Evolutionary conservation across 345 rosid species (phyloP), one percentile per base, ranked within the genome.

Genomic region (Dipteronia dyeriana): DNA sequence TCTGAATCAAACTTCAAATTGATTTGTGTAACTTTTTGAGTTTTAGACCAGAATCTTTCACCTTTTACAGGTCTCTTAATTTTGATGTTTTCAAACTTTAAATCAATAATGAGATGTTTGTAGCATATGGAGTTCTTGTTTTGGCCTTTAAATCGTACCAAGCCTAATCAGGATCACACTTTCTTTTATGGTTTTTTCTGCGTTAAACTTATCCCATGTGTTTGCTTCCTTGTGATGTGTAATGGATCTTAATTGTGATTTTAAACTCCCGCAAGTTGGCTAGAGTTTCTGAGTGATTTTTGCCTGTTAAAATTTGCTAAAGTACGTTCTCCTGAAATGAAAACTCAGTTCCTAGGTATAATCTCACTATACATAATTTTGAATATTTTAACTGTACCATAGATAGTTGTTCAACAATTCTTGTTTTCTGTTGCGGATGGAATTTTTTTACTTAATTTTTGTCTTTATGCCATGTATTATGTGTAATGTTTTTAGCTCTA

Each of bases 1-100:
- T 68, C 70, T 61, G 29, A 66, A 54, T 43, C 67, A 38, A 41
- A 23, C 65, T 74, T 71, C n/a, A 22, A 63, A 49, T 64, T 65
- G 9, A 20, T 56, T 68, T 45, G n/a, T 43, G 22, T 66, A 76
- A 45, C 54, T 72, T 64, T 56, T 9, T n/a, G 64, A 71, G 73
- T 56, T 56, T 25, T 38, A 41, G 31, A 45, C 39, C 20, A 17
- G 56, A 70, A 16, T 22, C 74, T 19, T 17, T 38, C 59, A 23
- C 34, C 51, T 25, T 49, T 60, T 12, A 9, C 26, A 19, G 12
- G 29, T 29, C 72, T 57, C 68, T 25, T 26, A 41, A 54, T 16
- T 39, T 70, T 26, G 14, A 65, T 70, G 26, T 68, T 53, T 20
- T 22, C 29, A 22, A 29, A 10, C 43, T 34, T 1, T n/a, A 60